Evolutionary conservation across 2,329 filamentous ascomycete genomes (phyloP).

Genomic region (Epicoccum sorghinum): DNA sequence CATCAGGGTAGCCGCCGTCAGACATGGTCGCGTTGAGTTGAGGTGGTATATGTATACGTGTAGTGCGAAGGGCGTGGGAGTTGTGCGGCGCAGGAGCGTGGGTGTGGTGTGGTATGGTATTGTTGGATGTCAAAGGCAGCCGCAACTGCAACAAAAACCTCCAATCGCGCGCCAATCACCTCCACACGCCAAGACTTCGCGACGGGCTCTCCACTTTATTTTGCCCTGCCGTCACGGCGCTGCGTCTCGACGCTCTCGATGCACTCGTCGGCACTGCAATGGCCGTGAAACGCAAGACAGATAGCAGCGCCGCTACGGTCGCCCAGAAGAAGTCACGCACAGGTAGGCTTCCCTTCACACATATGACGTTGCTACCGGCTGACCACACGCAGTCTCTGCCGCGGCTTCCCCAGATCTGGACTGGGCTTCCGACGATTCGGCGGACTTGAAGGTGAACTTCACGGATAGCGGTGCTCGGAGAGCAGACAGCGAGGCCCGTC

Average conservation of each 20-base stretch:
- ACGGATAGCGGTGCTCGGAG: constrained; percentile 36
- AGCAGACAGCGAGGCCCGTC: constrained; percentile 50
- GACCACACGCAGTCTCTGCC: constrained; percentile 4
- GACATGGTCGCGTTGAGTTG: constrained; percentile 46
- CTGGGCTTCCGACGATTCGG: constrained; percentile 31
- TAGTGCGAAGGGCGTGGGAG: neutral
- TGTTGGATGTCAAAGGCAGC: constrained; percentile 21
- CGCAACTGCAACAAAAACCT: constrained; percentile 21
- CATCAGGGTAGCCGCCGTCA: constrained; percentile 52
- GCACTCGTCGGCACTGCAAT: constrained; percentile 20
- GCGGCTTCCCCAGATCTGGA: constrained; percentile 19
- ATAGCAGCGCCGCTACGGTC: constrained; percentile 7
- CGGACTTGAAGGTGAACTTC: constrained; percentile 33
- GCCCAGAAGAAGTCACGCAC: constrained; percentile 35
- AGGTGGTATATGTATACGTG: neutral
- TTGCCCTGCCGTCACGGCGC: constrained; percentile 11
- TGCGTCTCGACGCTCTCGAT: neutral
- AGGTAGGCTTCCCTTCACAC: constrained; percentile 21
- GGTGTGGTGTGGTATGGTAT: neutral
- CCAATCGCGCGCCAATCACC: constrained; percentile 22
- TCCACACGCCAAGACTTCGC: constrained; percentile 28
- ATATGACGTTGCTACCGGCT: constrained; percentile 10
- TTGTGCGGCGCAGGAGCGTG: constrained; percentile 2
- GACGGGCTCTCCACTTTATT: constrained; percentile 15
- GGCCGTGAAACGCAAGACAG: constrained; percentile 37